Evolutionary conservation across 2,329 filamentous ascomycete genomes (phyloP).

Genomic region (Calonectria hawksworthii): DNA sequence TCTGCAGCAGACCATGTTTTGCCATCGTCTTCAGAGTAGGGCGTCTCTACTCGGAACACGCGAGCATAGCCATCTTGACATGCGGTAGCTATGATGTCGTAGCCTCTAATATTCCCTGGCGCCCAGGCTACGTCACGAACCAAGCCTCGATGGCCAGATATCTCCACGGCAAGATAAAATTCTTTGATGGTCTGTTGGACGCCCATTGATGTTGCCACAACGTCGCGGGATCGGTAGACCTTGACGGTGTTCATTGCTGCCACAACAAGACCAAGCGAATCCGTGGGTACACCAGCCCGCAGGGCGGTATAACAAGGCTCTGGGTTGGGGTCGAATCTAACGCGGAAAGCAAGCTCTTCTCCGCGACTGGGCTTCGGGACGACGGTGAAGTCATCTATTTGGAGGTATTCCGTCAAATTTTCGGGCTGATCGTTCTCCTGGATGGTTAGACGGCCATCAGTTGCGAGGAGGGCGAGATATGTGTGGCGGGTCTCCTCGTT

Average conservation of each 20-base stretch:
- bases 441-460: conserved; percentile 84
- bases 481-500: conserved; percentile 86
- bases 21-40: conserved; percentile 60
- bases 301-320: conserved; percentile 84
- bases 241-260: conserved; percentile 87
- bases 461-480: conserved; percentile 86
- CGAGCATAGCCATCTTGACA: conserved; percentile 92
- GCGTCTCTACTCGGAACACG: conserved; percentile 85
- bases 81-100: conserved; percentile 91
- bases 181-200: conserved; percentile 74
- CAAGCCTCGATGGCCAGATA: conserved; percentile 80
- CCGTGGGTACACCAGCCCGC: conserved; percentile 83
- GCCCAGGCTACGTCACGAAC: conserved; percentile 95
- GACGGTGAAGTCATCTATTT: conserved; percentile 82
- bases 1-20: conserved; percentile 65
- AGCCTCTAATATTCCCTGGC: conserved; percentile 89
- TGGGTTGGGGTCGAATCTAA: conserved; percentile 90
- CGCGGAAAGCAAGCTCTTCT: conserved; percentile 88
- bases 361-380: conserved; percentile 79
- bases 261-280: conserved; percentile 85
- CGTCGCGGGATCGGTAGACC: conserved; percentile 82
- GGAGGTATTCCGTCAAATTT: conserved; percentile 80
- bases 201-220: conserved; percentile 65
- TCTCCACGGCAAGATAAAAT: conserved; percentile 87
- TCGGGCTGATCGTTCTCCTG: conserved; percentile 90